Conservation (phyloP, 2,329 filamentous ascomycete genomes). For the Aspergillus ustus region DNA sequence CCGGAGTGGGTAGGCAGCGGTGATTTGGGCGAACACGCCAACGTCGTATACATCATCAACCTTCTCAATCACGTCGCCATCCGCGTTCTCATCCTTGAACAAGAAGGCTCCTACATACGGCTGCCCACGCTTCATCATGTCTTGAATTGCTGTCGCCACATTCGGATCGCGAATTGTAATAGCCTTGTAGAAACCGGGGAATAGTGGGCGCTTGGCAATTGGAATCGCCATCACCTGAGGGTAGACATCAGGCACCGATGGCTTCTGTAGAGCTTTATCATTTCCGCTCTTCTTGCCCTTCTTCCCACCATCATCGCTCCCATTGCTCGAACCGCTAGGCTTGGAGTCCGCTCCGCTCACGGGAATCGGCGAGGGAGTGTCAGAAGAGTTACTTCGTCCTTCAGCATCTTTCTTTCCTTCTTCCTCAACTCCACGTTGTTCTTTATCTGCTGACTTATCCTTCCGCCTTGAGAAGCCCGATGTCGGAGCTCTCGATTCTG, state of each 20-base stretch:
- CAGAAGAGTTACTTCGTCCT: constrained; percentile 54
- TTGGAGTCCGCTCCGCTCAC: constrained; percentile 47
- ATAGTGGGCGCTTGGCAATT: constrained; percentile 89
- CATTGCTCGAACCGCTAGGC: constrained; percentile 60
- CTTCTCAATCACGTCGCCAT: constrained; percentile 91
- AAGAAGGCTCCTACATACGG: constrained; percentile 97
- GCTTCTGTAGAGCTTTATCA: constrained; percentile 83
- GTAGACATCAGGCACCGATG: constrained; percentile 90
- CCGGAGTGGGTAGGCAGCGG: constrained; percentile 85
- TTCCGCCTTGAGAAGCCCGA: constrained; percentile 45
- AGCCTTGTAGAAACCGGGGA: constrained; percentile 98
- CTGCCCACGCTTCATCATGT: constrained; percentile 95
- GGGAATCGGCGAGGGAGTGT: constrained; percentile 52
- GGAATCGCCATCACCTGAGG: constrained; percentile 97
- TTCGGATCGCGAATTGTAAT: constrained; percentile 94
- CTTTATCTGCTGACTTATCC: constrained; percentile 44
- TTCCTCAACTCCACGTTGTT: constrained; percentile 41
- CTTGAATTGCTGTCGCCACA: constrained; percentile 88
- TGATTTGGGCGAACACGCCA: constrained; percentile 97
- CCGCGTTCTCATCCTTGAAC: constrained; percentile 93
- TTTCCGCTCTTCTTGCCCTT: constrained; percentile 69
- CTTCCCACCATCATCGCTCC: constrained; percentile 67
- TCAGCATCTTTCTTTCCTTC: constrained; percentile 51
- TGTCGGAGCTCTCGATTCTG: constrained; percentile 40
- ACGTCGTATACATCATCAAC: constrained; percentile 92